Evolutionary conservation across 257 asterid genomes (phyloP), one percentile per base, ranked within the genome.

Genomic region (Catharanthus roseus): DNA sequence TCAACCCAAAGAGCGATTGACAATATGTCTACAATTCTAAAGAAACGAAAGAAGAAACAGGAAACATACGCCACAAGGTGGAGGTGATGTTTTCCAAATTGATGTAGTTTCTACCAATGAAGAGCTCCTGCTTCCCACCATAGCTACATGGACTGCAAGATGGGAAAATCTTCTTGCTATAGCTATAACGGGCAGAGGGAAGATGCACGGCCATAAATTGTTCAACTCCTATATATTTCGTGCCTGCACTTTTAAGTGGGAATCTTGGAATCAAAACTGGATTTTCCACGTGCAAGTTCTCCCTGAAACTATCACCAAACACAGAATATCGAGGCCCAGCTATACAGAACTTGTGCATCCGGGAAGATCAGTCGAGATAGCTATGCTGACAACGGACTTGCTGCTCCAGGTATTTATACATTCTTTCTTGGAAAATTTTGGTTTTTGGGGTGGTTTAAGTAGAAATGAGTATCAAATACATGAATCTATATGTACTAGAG

Each of bases 11-110:
- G 60, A 54, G 77, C 85, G 33, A 76, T 86, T 65, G 95, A 87
- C 45, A 74, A 79, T 72, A 78, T 88, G 92, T 88, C 93, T 53
- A 63, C 93, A 51, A 80, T 93, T 80, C 72, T 93, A 73, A 90
- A 82, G 88, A 90, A 84, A 76, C 85, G 85, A 75, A 84, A 78
- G 81, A 91, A 82, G 80, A 82, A 82, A 65, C 75, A 66, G 44
- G 79, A 77, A 60, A 62, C 75, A 69, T 75, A 77, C 49, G 69
- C 83, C 72, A 64, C 93, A 68, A 87, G 85, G 82, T 82, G 90
- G 97, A 81, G 90, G 89, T 93, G 85, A 72, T 73, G n/a, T 76
- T 55, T 47, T 60, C 28, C 45, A 72, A 19, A 44, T 38, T 44
- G 31, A 31, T 31, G 13, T 38, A 33, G 31, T 24, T 38, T 63